Conservation (phyloP, 495 filamentous ascomycete genomes). For the Aspergillus mulundensis region DNA sequence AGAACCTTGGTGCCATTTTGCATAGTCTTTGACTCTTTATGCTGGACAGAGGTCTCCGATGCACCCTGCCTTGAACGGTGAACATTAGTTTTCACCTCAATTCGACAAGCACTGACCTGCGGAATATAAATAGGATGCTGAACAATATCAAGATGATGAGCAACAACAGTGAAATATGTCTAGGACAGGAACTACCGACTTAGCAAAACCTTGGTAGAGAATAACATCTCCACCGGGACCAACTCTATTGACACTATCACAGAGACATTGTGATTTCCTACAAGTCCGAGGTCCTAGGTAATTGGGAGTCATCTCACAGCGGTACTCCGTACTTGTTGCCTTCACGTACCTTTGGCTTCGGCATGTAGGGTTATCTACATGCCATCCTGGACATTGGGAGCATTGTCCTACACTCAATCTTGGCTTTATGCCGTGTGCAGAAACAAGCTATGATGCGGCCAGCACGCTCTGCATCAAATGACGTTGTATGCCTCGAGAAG, state of each 20-base stretch:
- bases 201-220: not conserved
- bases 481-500: not conserved
- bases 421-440: not conserved
- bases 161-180: not conserved
- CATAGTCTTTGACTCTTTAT: not conserved
- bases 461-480: not conserved
- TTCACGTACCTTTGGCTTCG: not conserved
- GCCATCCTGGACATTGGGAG: not conserved
- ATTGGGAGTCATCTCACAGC: too few species aligned
- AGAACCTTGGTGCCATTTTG: not conserved
- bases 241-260: not conserved
- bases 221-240: not conserved
- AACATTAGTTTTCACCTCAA: too few species aligned
- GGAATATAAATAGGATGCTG: too few species aligned
- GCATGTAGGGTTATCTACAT: not conserved
- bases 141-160: too few species aligned
- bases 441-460: not conserved
- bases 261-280: not conserved
- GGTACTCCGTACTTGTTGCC: too few species aligned
- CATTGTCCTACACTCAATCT: not conserved
- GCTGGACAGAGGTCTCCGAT: too few species aligned
- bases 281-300: too few species aligned
- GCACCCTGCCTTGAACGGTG: too few species aligned
- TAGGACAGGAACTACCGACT: too few species aligned
- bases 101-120: too few species aligned